Percentiles rank a stretch among this genome's conserved stretches.
These are phyloP conservation scores for Mortierella claussenii DNA, from an alignment of 192 early-diverging fungal genomes.

Conservation along the genomic window DNA sequence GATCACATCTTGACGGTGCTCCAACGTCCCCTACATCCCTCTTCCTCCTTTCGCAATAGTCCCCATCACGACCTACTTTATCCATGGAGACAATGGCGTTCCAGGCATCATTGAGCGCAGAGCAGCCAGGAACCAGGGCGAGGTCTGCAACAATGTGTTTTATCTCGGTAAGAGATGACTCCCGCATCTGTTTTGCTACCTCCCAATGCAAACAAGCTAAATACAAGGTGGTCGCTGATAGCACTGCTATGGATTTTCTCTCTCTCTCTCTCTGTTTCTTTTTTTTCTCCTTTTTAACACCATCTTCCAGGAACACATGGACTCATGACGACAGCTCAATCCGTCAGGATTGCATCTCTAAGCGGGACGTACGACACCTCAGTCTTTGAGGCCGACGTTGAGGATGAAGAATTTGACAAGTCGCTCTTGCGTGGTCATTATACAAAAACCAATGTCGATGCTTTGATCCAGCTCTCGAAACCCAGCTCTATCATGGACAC, in stretches of 20 bases:
- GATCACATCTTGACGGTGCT: not conserved
- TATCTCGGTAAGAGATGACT: slow-evolving; percentile 74
- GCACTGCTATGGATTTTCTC: not conserved
- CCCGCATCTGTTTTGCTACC: too few species aligned
- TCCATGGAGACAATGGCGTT: slow-evolving; percentile 71
- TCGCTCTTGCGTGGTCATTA: slow-evolving; percentile 29
- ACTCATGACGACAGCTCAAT: slow-evolving; percentile 66
- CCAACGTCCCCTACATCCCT: too few species aligned
- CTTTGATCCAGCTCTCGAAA: slow-evolving; percentile 26
- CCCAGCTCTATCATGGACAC: slow-evolving; percentile 48
- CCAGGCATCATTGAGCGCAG: slow-evolving; percentile 65
- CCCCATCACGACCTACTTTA: slow-evolving; percentile 80
- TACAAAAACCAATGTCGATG: slow-evolving; percentile 40
- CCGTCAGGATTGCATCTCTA: slow-evolving; percentile 70
- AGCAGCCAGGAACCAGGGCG: slow-evolving; percentile 68
- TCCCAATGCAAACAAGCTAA: too few species aligned
- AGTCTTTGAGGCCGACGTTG: slow-evolving; percentile 23
- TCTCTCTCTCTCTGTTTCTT: not conserved
- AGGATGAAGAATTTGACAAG: slow-evolving; percentile 26
- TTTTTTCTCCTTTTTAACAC: not conserved
- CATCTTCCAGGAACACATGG: slow-evolving; percentile 50
- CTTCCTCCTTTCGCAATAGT: too few species aligned
- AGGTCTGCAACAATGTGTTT: slow-evolving; percentile 81
- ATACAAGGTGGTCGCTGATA: too few species aligned
- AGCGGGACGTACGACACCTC: slow-evolving; percentile 57